phyloP scores from a whole-genome alignment of 805 yeast species.

The Maudiozyma serrabonitensis region DNA sequence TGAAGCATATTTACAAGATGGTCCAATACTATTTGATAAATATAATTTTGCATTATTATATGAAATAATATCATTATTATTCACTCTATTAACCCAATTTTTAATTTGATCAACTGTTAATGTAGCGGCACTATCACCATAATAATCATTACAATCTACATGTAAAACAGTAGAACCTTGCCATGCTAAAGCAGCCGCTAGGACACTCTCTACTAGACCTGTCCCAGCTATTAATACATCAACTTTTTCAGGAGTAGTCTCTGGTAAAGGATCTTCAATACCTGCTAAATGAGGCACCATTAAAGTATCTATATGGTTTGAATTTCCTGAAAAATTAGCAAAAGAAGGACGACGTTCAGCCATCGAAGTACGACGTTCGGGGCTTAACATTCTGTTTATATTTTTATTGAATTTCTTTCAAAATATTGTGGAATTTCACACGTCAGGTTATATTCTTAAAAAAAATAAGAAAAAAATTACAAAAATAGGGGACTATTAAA shows the following conservation, averaged over 20 bases:
- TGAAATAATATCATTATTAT: slow-evolving; percentile 31
- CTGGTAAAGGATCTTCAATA: slow-evolving; percentile 61
- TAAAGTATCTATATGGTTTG: slow-evolving; percentile 14
- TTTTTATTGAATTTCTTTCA: neutral
- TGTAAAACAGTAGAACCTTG: slow-evolving; percentile 94
- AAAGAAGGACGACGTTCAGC: slow-evolving; percentile 57
- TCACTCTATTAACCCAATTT: slow-evolving; percentile 71
- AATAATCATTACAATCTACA: slow-evolving; percentile 72
- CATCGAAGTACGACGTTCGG: slow-evolving; percentile 51
- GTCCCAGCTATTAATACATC: slow-evolving; percentile 92
- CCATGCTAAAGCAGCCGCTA: slow-evolving; percentile 95
- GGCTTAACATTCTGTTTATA: slow-evolving; percentile 15
- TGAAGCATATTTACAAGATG: slow-evolving; percentile 35
- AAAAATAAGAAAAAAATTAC: neutral
- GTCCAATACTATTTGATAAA: slow-evolving; percentile 51
- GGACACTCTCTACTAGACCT: slow-evolving; percentile 75
- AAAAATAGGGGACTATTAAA: too few species aligned
- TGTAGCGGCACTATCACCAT: slow-evolving; percentile 85
- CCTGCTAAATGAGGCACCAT: slow-evolving; percentile 66
- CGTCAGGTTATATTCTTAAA: too few species aligned
- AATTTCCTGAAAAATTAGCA: slow-evolving; percentile 20
- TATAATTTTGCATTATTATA: slow-evolving; percentile 70
- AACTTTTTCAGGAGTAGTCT: slow-evolving; percentile 53
- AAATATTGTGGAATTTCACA: too few species aligned
- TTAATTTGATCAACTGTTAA: slow-evolving; percentile 78